phyloP scores from a whole-genome alignment of 352 stramenopile species.

The Phytophthora multivora region DNA sequence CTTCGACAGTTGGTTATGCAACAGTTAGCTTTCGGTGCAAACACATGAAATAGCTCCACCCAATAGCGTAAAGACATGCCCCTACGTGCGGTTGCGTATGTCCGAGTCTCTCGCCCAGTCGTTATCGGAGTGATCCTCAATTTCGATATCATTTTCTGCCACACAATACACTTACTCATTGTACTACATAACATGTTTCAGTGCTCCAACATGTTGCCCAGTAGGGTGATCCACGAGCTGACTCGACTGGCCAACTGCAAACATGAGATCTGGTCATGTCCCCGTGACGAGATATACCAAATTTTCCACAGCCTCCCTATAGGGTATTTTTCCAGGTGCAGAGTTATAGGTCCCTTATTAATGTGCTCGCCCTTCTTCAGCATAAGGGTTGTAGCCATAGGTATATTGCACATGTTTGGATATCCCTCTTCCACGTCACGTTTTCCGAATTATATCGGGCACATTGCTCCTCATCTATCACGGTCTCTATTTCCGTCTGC shows the following conservation, averaged over 20 bases:
- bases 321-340: slow-evolving; percentile 10
- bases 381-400: no score
- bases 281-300: slow-evolving; percentile 28
- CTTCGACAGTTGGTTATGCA: neutral
- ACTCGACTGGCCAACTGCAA: slow-evolving; percentile 3
- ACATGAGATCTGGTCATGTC: slow-evolving; percentile 12
- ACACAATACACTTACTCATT: neutral
- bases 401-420: no score
- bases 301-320: slow-evolving; percentile 22
- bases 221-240: neutral
- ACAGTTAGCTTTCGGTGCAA: neutral
- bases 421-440: no score
- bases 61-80: neutral
- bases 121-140: slow-evolving; percentile 6
- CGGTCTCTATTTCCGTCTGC: no score
- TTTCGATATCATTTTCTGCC: neutral
- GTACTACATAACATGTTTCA: slow-evolving; percentile 2
- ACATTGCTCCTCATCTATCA: no score
- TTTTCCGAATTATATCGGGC: no score
- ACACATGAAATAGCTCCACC: neutral
- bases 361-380: slow-evolving; percentile 5
- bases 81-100: neutral
- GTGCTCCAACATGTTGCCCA: slow-evolving; percentile 1
- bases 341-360: neutral
- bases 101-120: slow-evolving; percentile 3